Evolutionary conservation across 2,329 filamentous ascomycete species (phyloP), one percentile per base, ranked within the genome.

Genomic region (Hypoxylon sp.): DNA sequence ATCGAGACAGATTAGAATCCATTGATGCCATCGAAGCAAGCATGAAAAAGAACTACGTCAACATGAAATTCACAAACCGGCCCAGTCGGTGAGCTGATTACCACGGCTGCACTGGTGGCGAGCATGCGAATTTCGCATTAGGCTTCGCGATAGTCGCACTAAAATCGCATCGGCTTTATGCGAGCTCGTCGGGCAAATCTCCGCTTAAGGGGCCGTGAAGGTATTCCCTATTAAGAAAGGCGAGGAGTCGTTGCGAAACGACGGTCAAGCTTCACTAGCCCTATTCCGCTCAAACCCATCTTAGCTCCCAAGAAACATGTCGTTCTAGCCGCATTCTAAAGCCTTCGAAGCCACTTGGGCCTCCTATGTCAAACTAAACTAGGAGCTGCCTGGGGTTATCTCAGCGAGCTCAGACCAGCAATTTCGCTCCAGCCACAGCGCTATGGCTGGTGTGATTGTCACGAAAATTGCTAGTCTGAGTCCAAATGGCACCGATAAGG

Each of bases 241-340:
- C 26, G 33, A 26, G 30, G 9, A 46, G 28, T n/a, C 14, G 4
- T 38, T 38, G 26, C 20, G 49, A 51, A 57, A 57, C 52, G 16
- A 56, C 32, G 49, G 49, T 45, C 22, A 12, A 20, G 36, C n/a
- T 44, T 60, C 55, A 59, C 38, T 52, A 60, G 58, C 46, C 58
- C 14, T 51, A 38, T 52, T 60, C 56, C 52, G 16, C 53, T 51
- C 49, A 30, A n/a, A 67, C 61, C n/a, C 26, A 51, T 42, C 16
- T 50, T 64, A 58, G 51, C 53, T 59, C 32, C 30, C 42, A 42
- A 20, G 32, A 52, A 40, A 55, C 36, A 51, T 40, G 24, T 53
- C 45, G 28, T 60, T 67, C 64, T 67, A 67, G 64, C 28, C 44
- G 61, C 49, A 16, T 67, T 67, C 65, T 61, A 64, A 30, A 24